Conservation (phyloP, 257 asterid genomes). For the Nicotiana otophora region DNA sequence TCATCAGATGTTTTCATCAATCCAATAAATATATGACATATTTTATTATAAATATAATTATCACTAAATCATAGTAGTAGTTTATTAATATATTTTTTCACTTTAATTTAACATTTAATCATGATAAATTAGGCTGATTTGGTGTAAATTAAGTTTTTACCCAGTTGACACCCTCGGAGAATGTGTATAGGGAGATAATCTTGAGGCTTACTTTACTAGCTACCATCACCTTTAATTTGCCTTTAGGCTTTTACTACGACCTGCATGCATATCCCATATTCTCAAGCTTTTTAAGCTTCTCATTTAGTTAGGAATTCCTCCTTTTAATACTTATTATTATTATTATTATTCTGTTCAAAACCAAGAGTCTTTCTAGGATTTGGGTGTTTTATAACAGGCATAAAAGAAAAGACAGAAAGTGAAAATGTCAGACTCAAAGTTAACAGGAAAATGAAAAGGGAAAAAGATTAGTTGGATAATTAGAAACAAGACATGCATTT, state of each 20-base stretch:
- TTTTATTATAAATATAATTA: no score
- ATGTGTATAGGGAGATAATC: slow-evolving; percentile 14
- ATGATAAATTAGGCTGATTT: no score
- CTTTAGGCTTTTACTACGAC: slow-evolving; percentile 15
- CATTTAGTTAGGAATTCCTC: slow-evolving; percentile 14
- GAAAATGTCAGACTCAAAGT: slow-evolving; percentile 25
- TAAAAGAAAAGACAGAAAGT: slow-evolving; percentile 58
- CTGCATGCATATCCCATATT: not conserved
- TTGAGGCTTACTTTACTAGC: slow-evolving; percentile 6
- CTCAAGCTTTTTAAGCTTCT: slow-evolving; percentile 26
- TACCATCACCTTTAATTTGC: slow-evolving; percentile 22
- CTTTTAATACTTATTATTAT: not conserved
- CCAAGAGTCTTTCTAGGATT: slow-evolving; percentile 32
- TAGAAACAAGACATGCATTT: not conserved
- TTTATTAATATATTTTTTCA: no score
- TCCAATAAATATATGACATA: no score
- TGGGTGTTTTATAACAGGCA: slow-evolving; percentile 66
- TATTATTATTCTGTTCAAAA: slow-evolving; percentile 25
- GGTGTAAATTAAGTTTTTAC: no score
- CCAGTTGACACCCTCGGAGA: not conserved
- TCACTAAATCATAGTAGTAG: no score
- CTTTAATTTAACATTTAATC: no score
- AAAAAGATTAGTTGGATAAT: not conserved
- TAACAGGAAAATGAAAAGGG: not conserved
- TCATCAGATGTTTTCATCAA: no score